phyloP scores from a whole-genome alignment of 805 yeast genomes.

The Myxozyma kluyveri region DNA sequence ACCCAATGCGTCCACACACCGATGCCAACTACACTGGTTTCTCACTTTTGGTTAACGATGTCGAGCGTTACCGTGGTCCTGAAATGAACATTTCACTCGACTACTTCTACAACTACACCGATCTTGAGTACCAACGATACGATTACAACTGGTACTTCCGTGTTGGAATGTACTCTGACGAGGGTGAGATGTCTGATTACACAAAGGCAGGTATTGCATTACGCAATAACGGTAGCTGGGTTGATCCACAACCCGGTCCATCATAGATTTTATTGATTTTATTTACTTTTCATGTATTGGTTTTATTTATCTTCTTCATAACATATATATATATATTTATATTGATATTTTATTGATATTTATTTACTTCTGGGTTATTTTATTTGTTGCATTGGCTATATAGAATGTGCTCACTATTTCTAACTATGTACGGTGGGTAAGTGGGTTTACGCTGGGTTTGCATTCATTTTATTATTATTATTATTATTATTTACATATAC shows the following conservation, averaged over 20 bases:
- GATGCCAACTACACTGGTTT: conserved; percentile 44
- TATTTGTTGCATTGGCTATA: neutral
- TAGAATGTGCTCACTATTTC: neutral
- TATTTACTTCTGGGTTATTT: neutral
- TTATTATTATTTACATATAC: too few species aligned
- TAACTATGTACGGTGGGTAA: neutral
- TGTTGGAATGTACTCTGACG: conserved; percentile 29
- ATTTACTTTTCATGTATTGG: neutral
- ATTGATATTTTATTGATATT: neutral
- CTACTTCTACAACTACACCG: conserved; percentile 21
- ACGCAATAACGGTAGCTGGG: conserved; percentile 30
- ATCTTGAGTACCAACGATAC: conserved; percentile 25
- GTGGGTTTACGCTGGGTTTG: neutral
- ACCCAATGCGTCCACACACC: conserved; percentile 14
- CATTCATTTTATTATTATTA: neutral
- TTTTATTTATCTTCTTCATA: conserved; percentile 1
- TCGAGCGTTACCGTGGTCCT: conserved; percentile 67
- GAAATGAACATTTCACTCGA: conserved; percentile 47
- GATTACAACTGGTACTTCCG: conserved; percentile 28
- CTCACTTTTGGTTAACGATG: conserved; percentile 72
- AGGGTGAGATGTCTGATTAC: conserved; percentile 26
- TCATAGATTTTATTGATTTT: conserved; percentile 12
- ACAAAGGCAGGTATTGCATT: conserved; percentile 28
- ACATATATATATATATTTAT: neutral
- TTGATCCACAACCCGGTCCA: conserved; percentile 26